Evolutionary conservation across 345 rosid genomes (phyloP), one percentile per base, ranked within the genome.

Genomic region (Salix arbutifolia): DNA sequence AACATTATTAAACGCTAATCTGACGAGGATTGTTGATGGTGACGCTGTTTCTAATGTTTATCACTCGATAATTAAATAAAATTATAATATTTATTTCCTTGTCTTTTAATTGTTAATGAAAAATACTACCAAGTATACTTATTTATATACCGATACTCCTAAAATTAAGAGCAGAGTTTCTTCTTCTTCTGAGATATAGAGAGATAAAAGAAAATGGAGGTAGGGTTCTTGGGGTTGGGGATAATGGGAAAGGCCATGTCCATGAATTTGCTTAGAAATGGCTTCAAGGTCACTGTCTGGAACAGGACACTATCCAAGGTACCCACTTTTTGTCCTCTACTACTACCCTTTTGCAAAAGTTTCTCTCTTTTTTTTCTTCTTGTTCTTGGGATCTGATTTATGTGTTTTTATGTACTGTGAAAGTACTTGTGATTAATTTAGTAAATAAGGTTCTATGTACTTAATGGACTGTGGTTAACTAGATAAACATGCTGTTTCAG

Each of bases 181-280:
- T 8, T 12, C 16, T 12, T 40, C 44, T 46, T 25, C 46, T 31
- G 31, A 25, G 52, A 74, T 61, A 76, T 85, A 70, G 70, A 70
- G 68, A 67, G 53, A 46, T 40, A 9, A 46, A 25, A 64, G 72
- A 81, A 85, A 74, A 95, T 95, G 99, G 97, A 95, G 77, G 87
- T 95, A 10, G 99, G 97, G 42, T 91, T 95, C 82, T 82, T 95
- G 83, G 99, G 99, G 30, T 65, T 95, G 75, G 99, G 99, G 35
- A 95, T 95, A 69, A 95, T 95, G 99, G 99, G 99, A 50, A 93
- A 90, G 80, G 99, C 94, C 87, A 95, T 95, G 97, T 78, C 97
- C 35, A 78, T 89, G 88, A 95, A 93, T 85, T 83, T 95, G 86
- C 83, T 93, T 66, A 87, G 83, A 17, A 82, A 87, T 80, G 97